phyloP scores from a whole-genome alignment of 2,329 filamentous ascomycete species.

The Pseudocercospora musae region DNA sequence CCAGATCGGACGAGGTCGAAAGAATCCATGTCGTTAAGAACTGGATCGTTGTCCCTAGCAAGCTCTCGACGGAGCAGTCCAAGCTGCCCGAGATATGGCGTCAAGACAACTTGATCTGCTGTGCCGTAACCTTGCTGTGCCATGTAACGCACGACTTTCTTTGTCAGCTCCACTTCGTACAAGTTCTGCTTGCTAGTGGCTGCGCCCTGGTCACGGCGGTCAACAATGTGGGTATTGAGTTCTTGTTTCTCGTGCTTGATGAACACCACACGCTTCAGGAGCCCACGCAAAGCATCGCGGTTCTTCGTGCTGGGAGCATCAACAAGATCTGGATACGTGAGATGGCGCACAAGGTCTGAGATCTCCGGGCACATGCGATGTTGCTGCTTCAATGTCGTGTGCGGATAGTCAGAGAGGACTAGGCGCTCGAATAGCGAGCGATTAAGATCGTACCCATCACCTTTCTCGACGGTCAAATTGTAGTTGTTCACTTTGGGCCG shows the following conservation, averaged over 20 bases:
- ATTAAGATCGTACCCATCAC: conserved; percentile 56
- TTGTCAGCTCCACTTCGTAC: conserved; percentile 61
- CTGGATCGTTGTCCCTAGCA: conserved; percentile 54
- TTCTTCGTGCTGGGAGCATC: conserved; percentile 46
- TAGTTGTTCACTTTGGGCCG: conserved; percentile 58
- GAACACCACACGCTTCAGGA: conserved; percentile 56
- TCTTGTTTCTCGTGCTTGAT: conserved; percentile 49
- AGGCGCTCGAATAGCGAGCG: conserved; percentile 61
- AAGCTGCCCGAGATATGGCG: conserved; percentile 60
- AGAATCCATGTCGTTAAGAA: conserved; percentile 60
- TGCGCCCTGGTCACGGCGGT: neutral
- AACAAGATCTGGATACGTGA: conserved; percentile 55
- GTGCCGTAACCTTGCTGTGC: conserved; percentile 62
- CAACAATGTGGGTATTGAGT: conserved; percentile 16
- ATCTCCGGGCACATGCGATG: conserved; percentile 66
- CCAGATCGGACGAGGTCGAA: conserved; percentile 46
- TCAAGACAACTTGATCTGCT: conserved; percentile 65
- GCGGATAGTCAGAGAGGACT: conserved; percentile 28
- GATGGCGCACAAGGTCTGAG: conserved; percentile 54
- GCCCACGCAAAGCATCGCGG: conserved; percentile 50
- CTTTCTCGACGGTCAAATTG: conserved; percentile 51
- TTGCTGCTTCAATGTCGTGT: conserved; percentile 53
- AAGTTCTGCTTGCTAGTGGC: conserved; percentile 40
- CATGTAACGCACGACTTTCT: conserved; percentile 61
- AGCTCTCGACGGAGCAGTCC: conserved; percentile 50